Evolutionary conservation across 1,139 yeast genomes (phyloP).

Genomic region (Yamadazyma songkhlaensis): DNA sequence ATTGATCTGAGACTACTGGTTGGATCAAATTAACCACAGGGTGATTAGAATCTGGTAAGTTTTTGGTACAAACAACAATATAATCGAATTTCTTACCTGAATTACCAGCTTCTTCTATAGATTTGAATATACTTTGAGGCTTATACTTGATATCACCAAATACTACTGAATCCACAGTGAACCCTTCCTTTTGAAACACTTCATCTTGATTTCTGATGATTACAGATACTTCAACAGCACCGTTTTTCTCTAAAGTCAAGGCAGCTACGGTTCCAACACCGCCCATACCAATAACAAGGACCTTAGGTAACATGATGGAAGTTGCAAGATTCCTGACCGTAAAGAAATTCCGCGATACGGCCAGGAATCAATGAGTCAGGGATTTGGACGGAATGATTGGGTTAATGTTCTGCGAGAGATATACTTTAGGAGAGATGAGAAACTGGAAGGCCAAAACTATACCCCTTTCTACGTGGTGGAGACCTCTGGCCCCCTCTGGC

Average conservation of each 20-base stretch:
- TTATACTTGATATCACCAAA: slow-evolving; percentile 59
- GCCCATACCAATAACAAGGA: slow-evolving; percentile 34
- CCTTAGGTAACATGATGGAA: not conserved
- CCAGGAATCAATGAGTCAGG: too few relatives aligned
- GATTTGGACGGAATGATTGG: too few relatives aligned
- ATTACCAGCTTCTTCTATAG: slow-evolving; percentile 44
- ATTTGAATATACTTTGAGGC: slow-evolving; percentile 46
- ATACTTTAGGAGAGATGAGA: too few relatives aligned
- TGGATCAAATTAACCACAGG: slow-evolving; percentile 57
- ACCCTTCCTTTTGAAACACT: slow-evolving; percentile 49
- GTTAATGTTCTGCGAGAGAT: too few relatives aligned
- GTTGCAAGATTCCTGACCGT: too few relatives aligned
- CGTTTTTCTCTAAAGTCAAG: slow-evolving; percentile 46
- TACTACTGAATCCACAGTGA: slow-evolving; percentile 55
- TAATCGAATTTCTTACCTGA: slow-evolving; percentile 48
- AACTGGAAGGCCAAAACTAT: too few relatives aligned
- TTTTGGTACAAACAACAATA: slow-evolving; percentile 67
- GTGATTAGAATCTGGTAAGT: slow-evolving; percentile 61
- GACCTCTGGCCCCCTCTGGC: too few relatives aligned
- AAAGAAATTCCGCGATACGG: too few relatives aligned
- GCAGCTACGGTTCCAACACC: slow-evolving; percentile 75
- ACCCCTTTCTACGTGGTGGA: too few relatives aligned
- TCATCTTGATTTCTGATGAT: slow-evolving; percentile 70
- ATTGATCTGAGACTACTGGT: slow-evolving; percentile 49
- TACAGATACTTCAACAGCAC: slow-evolving; percentile 53